phyloP scores from a whole-genome alignment of 169 alveolate genomes.

The Plasmodium knowlesi region DNA sequence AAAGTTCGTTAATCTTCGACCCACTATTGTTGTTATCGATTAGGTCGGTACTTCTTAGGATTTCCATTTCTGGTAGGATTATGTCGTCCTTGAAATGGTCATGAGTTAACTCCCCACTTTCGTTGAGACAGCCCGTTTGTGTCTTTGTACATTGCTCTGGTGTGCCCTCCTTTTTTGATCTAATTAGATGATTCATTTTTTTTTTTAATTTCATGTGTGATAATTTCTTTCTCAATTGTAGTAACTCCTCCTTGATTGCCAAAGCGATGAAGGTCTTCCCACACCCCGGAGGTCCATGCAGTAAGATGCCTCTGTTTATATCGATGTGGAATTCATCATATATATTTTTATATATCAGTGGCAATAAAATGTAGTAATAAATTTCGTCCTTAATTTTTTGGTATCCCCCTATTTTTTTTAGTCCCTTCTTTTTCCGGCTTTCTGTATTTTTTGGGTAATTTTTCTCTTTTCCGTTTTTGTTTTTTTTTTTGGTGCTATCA shows the following conservation, averaged over 20 bases:
- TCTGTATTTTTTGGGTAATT: conserved; percentile 7
- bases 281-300: conserved; percentile 86
- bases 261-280: conserved; percentile 81
- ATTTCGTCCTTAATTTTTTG: conserved; percentile 76
- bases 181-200: not conserved
- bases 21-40: conserved; percentile 56
- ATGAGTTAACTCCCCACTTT: not conserved
- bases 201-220: conserved; percentile 4
- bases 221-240: conserved; percentile 69
- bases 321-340: conserved; percentile 75
- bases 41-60: conserved; percentile 54
- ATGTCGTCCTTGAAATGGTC: not conserved
- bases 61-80: conserved; percentile 55
- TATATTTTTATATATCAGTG: conserved; percentile 72
- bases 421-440: conserved; percentile 59
- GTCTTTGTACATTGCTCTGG: not conserved
- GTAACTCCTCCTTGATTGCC: conserved; percentile 69
- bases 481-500: not conserved
- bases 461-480: not conserved
- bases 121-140: not conserved
- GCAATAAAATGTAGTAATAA: conserved; percentile 73
- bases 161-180: not conserved
- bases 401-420: conserved; percentile 80
- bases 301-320: conserved; percentile 76
- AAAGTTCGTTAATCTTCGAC: conserved; percentile 41